Base-by-base conservation (phyloP, 495 filamentous ascomycete genomes). In the Aspergillus carlsbadensis region DNA sequence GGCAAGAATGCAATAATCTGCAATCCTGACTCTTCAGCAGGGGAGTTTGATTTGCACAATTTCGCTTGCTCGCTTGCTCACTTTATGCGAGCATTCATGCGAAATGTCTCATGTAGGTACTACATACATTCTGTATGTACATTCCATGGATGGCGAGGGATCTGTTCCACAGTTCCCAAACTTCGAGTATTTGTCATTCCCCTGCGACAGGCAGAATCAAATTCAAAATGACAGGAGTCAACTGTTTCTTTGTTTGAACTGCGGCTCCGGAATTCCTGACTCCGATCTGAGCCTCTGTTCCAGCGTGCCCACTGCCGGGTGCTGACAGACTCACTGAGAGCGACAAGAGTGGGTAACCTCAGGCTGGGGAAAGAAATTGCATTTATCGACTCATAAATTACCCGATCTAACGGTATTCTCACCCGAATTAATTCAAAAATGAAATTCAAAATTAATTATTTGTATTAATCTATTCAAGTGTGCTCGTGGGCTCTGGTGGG, bases 341-440 rank as follows among this genome's bases (percentile, higher is more conserved):
- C n/a, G n/a, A n/a, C n/a, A n/a, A n/a, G 35, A 52, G 40, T 37
- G 2, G 33, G 34, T 22, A 20, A 52, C 18, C 15, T 41, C 8
- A 8, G 8, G 8, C 26, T 29, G 3, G 3, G 26, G 26, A 29
- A 29, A 3, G 35, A 60, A 52, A 52, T 52, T 41, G 41, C 56
- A 59, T 11, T n/a, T 54, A 57, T 50, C n/a, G n/a, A n/a, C n/a
- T n/a, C n/a, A n/a, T 52, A 61, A 64, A 69, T 65, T 69, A 68
- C 61, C 67, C 63, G 63, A 64, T 66, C 54, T 58, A 66, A 63
- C 63, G 62, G 59, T 53, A 44, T 17, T 49, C 36, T 45, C 37
- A 45, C 45, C 21, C 49, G 26, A 53, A 50, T 43, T 26, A 34
- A 24, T 20, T 34, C 50, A 33, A 33, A 43, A 50, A 10, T 35